Percentiles rank a stretch among this genome's conserved stretches.
Evolutionary conservation across 2,329 filamentous ascomycete species (phyloP).

Genomic region (Fusarium continuum): DNA sequence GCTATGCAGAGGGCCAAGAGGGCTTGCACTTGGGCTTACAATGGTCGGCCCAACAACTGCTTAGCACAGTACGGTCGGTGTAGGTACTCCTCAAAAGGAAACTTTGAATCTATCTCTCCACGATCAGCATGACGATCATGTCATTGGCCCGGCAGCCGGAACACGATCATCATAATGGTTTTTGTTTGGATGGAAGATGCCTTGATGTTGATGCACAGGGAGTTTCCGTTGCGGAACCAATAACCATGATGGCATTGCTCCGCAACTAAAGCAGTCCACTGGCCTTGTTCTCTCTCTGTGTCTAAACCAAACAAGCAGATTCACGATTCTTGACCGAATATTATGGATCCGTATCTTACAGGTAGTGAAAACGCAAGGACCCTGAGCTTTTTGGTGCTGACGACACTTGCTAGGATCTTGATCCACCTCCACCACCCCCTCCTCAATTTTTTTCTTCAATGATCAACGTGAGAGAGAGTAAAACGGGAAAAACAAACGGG

Average conservation of each 20-base stretch:
- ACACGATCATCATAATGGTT: conserved; percentile 2
- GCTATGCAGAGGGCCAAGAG: background rate
- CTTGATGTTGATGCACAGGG: conserved; percentile 6
- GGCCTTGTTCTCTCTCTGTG: background rate
- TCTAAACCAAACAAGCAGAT: background rate
- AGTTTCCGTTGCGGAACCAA: conserved; percentile 15
- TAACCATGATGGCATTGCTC: conserved; percentile 22
- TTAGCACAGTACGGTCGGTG: too few relatives aligned
- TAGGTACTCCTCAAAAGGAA: too few relatives aligned
- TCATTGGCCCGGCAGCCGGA: conserved; percentile 36
- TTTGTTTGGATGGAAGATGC: conserved; percentile 5
- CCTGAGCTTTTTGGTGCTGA: conserved; percentile 35
- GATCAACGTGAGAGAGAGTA: conserved; percentile 16
- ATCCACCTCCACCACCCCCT: conserved; percentile 28
- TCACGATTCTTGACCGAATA: background rate
- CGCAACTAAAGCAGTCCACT: background rate
- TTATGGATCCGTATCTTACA: conserved; percentile 8
- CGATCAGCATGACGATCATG: conserved; percentile 31
- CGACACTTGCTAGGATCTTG: conserved; percentile 35
- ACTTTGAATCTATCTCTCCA: conserved; percentile 10
- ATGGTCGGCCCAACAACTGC: too few relatives aligned
- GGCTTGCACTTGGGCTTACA: background rate
- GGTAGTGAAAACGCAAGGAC: conserved; percentile 16
- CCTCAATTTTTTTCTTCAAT: conserved; percentile 11
- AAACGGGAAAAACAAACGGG: conserved; percentile 4